Conservation (phyloP, 768 basidiomycete genomes). For the Amanita pseudoporphyria region DNA sequence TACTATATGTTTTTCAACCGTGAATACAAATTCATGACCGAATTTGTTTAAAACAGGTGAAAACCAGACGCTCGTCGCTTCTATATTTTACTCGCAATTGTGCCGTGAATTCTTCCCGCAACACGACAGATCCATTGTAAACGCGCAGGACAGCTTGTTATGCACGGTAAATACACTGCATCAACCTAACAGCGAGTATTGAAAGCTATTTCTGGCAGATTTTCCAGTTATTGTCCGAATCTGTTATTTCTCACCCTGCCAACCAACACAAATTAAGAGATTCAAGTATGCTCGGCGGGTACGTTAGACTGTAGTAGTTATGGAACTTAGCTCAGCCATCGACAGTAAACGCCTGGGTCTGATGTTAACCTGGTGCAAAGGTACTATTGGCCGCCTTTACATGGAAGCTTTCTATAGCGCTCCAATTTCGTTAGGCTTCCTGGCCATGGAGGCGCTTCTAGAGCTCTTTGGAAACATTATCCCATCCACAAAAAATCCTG, state of each 20-base stretch:
- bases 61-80: slow-evolving; percentile 18
- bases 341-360: slow-evolving; percentile 37
- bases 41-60: slow-evolving; percentile 24
- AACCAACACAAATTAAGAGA: slow-evolving; percentile 40
- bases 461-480: slow-evolving; percentile 48
- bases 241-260: slow-evolving; percentile 26
- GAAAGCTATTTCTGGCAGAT: slow-evolving; percentile 25
- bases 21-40: slow-evolving; percentile 13
- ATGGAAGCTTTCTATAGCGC: background rate
- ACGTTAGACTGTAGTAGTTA: slow-evolving; percentile 6
- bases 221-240: slow-evolving; percentile 43
- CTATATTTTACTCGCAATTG: slow-evolving; percentile 8
- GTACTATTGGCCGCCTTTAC: slow-evolving; percentile 17
- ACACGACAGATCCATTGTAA: slow-evolving; percentile 1
- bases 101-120: slow-evolving; percentile 20
- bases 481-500: slow-evolving; percentile 27
- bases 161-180: slow-evolving; percentile 8
- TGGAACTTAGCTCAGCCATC: background rate
- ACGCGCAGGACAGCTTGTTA: slow-evolving; percentile 3
- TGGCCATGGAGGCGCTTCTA: slow-evolving; percentile 47
- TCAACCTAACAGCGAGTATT: slow-evolving; percentile 12
- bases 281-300: slow-evolving; percentile 40
- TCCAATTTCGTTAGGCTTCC: slow-evolving; percentile 27
- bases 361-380: slow-evolving; percentile 37
- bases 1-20: background rate